Base-by-base conservation (phyloP, 495 filamentous ascomycete genomes). In the Bathelium albidoporum region DNA sequence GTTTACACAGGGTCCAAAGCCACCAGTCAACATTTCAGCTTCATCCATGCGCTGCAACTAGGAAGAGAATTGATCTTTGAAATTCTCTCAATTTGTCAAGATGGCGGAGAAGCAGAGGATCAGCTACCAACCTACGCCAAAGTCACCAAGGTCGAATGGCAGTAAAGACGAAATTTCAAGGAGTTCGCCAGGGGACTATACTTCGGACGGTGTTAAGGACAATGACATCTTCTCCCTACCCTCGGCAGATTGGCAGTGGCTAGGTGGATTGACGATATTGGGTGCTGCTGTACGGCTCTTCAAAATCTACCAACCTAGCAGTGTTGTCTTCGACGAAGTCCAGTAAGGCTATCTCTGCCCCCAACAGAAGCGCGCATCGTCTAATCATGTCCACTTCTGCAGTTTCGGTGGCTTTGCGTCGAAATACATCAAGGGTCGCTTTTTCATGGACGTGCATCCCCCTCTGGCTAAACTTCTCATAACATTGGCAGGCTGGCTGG, bases 401-500 rank as follows among this genome's bases (percentile, higher is more conserved):
- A 95, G 92, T 74, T 98, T 98, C 76, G 94, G 94, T 70, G 94
- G 94, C 2, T 98, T 97, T 71, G 94, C 94, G 45, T 89, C 89
- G 64, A 97, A 98, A 73, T 98, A 98, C 73, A 97, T 98, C 80
- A 97, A 97, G 76, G 94, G 94, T 66, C 84, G 79, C 67, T 98
- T 98, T 80, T 98, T 98, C 75, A 98, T 98, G 94, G 94, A 98
- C 71, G 94, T 98, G 2, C 94, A 98, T 70, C 94, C 94, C 18
- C 94, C 94, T n/a, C 82, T 98, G 10, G 94, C 94, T 59, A 98
- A 98, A 77, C 78, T 98, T 64, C 84, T 98, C 67, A 88, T 98
- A 65, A 96, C 94, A 45, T 85, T 98, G 45, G 91, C 93, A 66
- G 94, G 94, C 59, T 98, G 88, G 87, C 76, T 97, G 59, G 94